Base-by-base conservation (phyloP, 257 asterid species). In the Echium plantagineum region DNA sequence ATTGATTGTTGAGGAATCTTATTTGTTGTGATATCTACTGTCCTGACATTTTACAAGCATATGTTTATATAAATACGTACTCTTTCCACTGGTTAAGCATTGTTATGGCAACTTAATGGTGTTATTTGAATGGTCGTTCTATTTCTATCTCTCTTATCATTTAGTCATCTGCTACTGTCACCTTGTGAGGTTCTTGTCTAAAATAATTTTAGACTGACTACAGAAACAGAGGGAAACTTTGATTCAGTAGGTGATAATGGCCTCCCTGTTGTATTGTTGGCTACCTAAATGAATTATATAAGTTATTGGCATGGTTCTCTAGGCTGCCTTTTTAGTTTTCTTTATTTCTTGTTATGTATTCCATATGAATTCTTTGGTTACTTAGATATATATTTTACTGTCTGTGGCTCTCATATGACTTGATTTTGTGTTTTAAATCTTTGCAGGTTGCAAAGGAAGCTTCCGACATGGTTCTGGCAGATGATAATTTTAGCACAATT, bases 401-500 rank as follows among this genome's bases (percentile, higher is more conserved):
- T 35, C 24, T 53, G 57, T 17, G 13, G 0, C 57, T 53, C 15
- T 53, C 28, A 19, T 53, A 3, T 53, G 13, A 19, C 21, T 7
- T 5, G 19, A 4, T 53, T 35, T 35, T 53, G 21, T 21, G 15
- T 19, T 26, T 49, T 12, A 17, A 17, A 7, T 12, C n/a, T 57
- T 52, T 28, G 63, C 75, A 93, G 99, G 99, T 93, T 65, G 99
- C 99, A 62, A 93, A 86, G 78, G 98, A 93, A 80, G 98, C 97
- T 62, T 83, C 98, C 32, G 98, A 93, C 82, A 93, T 93, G 99
- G 97, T 93, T 66, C 74, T 93, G 64, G 97, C 97, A 17, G 99
- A 93, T 68, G 99, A 93, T 71, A 93, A 89, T 69, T 93, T 93
- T 77, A 84, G 94, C 78, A 81, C 99, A 24, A 89, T 93, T 60